Conservation (phyloP, 2,329 filamentous ascomycete genomes). For the Aspergillus sp. region DNA sequence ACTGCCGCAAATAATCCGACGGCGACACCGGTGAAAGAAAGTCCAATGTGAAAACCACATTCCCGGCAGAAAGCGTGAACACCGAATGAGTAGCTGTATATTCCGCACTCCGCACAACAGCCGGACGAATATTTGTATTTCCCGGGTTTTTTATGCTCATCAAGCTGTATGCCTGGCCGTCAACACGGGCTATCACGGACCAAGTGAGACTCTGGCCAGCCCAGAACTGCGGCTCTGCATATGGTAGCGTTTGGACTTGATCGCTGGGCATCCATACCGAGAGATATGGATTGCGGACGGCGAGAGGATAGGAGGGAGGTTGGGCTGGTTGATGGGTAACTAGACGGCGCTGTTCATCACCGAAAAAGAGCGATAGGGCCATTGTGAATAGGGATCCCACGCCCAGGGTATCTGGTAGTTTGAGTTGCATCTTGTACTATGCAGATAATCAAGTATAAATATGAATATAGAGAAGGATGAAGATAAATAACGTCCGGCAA, state of each 20-base stretch:
- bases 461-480: too few relatives aligned
- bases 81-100: conserved; percentile 39
- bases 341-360: conserved; percentile 2
- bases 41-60: conserved; percentile 32
- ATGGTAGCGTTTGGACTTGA: conserved; percentile 30
- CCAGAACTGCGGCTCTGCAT: conserved; percentile 39
- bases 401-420: conserved; percentile 7
- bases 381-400: conserved; percentile 18
- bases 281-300: conserved; percentile 39
- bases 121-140: conserved; percentile 22
- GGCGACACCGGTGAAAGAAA: conserved; percentile 42
- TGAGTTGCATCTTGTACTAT: background rate
- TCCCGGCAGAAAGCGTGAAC: conserved; percentile 34
- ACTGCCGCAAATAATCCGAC: conserved; percentile 37
- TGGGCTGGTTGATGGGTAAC: conserved; percentile 20
- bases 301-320: conserved; percentile 40
- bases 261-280: conserved; percentile 41
- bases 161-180: conserved; percentile 36
- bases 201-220: conserved; percentile 36
- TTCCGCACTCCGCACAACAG: conserved; percentile 27
- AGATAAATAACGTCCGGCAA: too few relatives aligned
- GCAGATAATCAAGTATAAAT: background rate
- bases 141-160: conserved; percentile 30
- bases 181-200: conserved; percentile 37
- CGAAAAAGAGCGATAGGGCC: conserved; percentile 10